Base-by-base conservation (phyloP, 2,329 filamentous ascomycete genomes). In the Penicillium sumatraense region DNA sequence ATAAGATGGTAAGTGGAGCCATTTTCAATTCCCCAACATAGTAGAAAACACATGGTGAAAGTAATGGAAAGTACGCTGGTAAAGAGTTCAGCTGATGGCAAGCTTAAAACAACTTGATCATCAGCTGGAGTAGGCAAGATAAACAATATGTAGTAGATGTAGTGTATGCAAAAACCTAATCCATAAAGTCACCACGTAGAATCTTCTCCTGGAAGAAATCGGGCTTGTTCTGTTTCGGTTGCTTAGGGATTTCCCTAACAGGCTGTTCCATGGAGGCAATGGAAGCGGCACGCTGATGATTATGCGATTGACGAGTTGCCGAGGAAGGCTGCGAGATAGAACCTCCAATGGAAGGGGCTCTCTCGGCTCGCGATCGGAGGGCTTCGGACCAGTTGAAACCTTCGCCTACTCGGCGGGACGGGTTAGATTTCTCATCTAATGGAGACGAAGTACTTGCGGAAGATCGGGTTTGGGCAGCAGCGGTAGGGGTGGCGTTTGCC, bases 361-460 rank as follows among this genome's bases (percentile, higher is more conserved):
- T 93, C 80, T 96, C 91, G 68, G 93, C 93, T 72, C 93, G 89
- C 69, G 88, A 89, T 76, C 92, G 91, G 82, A 97, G 86, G 80
- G 96, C 93, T 81, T 97, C 93, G 72, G 91, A 91, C 89, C 93
- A 96, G 79, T 96, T 96, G 84, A 96, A 96, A 75, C 90, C 91
- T 83, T 95, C 91, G 83, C 91, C 89, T 93, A 85, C 63, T 67
- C 70, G 72, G 65, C 72, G 71, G 70, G 77, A 79, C 58, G 62
- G 49, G 72, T 77, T 75, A 76, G 74, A 75, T 68, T 59, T 73
- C 64, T 72, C 69, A 63, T 72, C 72, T 64, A 69, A 62, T 60
- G 67, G 58, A 63, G 65, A 62, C 58, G 69, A 68, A 64, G 66
- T 72, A 75, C 70, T 74, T 75, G 74, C 63, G 60, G 60, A 61